Conservation (phyloP, 1,139 yeast species). For the Protomyces gravidus region DNA sequence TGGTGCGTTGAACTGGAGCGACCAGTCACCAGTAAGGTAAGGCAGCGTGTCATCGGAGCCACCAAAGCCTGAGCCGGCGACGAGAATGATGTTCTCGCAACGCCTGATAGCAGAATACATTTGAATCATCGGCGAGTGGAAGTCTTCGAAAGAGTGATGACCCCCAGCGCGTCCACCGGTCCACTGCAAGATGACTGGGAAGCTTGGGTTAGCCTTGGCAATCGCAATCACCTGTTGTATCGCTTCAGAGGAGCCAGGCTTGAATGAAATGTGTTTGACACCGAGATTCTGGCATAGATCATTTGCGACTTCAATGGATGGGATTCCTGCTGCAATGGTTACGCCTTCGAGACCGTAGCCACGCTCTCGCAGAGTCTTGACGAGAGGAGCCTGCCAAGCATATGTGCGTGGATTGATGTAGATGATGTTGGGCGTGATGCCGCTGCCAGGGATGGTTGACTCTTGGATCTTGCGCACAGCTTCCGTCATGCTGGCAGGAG, state of each 20-base stretch:
- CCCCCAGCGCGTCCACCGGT: slow-evolving; percentile 99
- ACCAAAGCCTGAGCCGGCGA: slow-evolving; percentile 99
- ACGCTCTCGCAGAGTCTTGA: slow-evolving; percentile 76
- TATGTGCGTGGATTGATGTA: slow-evolving; percentile 96
- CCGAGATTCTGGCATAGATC: slow-evolving; percentile 93
- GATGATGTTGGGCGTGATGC: slow-evolving; percentile 84
- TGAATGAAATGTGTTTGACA: slow-evolving; percentile 87
- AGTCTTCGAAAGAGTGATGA: slow-evolving; percentile 97
- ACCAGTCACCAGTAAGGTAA: slow-evolving; percentile 95
- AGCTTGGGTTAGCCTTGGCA: slow-evolving; percentile 90
- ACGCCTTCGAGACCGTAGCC: slow-evolving; percentile 96
- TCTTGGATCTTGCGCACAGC: slow-evolving; percentile 67
- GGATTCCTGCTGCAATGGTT: slow-evolving; percentile 99
- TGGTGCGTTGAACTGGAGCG: slow-evolving; percentile 76
- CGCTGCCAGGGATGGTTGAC: slow-evolving; percentile 69
- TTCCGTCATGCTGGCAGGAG: slow-evolving; percentile 60
- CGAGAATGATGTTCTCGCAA: slow-evolving; percentile 76
- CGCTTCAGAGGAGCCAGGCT: slow-evolving; percentile 96
- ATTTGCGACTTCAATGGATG: slow-evolving; percentile 92
- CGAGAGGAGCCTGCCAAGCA: slow-evolving; percentile 98
- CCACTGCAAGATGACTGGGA: slow-evolving; percentile 98
- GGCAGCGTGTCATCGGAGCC: slow-evolving; percentile 95
- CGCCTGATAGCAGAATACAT: slow-evolving; percentile 95
- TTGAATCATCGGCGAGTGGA: slow-evolving; percentile 94
- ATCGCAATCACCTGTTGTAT: slow-evolving; percentile 79